These are phyloP conservation scores for Lepidium sativum DNA, from an alignment of 345 rosid genomes.

Conservation along the genomic window DNA sequence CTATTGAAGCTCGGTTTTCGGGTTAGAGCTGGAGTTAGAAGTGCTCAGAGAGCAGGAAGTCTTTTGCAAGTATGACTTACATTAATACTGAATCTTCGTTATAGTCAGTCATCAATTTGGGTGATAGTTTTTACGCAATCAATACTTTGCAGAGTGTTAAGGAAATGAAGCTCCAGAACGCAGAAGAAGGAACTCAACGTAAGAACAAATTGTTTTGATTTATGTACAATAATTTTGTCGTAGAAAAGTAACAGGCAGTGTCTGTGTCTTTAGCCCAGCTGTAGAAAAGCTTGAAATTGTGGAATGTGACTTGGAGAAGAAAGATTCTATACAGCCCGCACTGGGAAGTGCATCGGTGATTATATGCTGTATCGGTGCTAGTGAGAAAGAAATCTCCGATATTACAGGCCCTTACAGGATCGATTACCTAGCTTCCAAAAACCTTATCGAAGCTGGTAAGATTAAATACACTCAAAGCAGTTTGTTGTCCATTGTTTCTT, in stretches of 20 bases:
- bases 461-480: neutral
- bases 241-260: conserved; percentile 49
- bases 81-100: neutral
- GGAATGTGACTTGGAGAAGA: conserved; percentile 93
- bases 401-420: conserved; percentile 83
- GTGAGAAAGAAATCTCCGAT: conserved; percentile 89
- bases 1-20: conserved; percentile 89
- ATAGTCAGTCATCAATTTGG: neutral
- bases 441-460: conserved; percentile 89
- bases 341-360: conserved; percentile 79
- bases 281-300: conserved; percentile 92
- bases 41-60: conserved; percentile 55
- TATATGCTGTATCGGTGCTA: conserved; percentile 91
- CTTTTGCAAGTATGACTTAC: conserved; percentile 55
- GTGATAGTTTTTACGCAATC: neutral
- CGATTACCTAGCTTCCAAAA: conserved; percentile 73
- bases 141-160: conserved; percentile 61
- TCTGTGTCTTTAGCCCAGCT: conserved; percentile 90
- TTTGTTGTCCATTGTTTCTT: neutral
- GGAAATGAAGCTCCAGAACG: conserved; percentile 50
- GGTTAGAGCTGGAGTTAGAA: conserved; percentile 88
- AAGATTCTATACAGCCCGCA: conserved; percentile 50
- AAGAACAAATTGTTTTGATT: conserved; percentile 31
- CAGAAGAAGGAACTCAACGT: conserved; percentile 59
- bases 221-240: neutral